A percentile compares a stretch with the other conserved stretches of the same genome.
These are phyloP conservation scores for Carex littledalei DNA, from an alignment of 176 grass and related monocot species.

Conservation along the genomic window DNA sequence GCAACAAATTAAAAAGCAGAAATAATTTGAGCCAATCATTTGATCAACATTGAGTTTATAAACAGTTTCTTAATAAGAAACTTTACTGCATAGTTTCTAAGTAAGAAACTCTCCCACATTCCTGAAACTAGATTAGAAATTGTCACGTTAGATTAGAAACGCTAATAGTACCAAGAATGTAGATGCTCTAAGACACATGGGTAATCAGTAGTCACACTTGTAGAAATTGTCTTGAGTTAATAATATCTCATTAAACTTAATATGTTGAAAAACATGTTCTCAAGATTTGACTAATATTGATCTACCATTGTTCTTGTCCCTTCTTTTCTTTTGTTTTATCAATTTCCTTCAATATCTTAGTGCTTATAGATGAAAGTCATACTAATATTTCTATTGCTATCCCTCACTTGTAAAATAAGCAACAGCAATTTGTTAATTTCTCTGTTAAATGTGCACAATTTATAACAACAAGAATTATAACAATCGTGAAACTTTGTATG, in stretches of 20 bases:
- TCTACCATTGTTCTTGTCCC: background rate
- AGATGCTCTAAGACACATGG: too few species aligned
- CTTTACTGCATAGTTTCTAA: too few species aligned
- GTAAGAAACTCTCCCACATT: too few species aligned
- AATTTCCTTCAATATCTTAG: conserved; percentile 8
- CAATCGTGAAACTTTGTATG: background rate
- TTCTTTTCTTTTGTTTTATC: background rate
- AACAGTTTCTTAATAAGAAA: too few species aligned
- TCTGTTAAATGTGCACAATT: too few species aligned
- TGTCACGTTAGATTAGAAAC: too few species aligned
- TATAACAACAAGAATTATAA: background rate
- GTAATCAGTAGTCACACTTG: background rate
- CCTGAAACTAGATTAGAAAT: too few species aligned
- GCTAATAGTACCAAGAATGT: too few species aligned
- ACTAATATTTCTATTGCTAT: background rate
- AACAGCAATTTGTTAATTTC: background rate
- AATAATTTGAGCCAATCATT: too few species aligned
- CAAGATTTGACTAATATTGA: background rate
- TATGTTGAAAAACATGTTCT: background rate
- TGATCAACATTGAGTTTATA: too few species aligned
- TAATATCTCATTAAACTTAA: background rate
- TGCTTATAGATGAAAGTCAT: background rate
- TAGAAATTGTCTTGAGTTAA: background rate
- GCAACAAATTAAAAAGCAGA: too few species aligned
- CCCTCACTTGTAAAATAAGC: background rate